These are phyloP conservation scores for Tricholoma sp. DNA, from an alignment of 768 basidiomycete genomes.

Conservation along the genomic window DNA sequence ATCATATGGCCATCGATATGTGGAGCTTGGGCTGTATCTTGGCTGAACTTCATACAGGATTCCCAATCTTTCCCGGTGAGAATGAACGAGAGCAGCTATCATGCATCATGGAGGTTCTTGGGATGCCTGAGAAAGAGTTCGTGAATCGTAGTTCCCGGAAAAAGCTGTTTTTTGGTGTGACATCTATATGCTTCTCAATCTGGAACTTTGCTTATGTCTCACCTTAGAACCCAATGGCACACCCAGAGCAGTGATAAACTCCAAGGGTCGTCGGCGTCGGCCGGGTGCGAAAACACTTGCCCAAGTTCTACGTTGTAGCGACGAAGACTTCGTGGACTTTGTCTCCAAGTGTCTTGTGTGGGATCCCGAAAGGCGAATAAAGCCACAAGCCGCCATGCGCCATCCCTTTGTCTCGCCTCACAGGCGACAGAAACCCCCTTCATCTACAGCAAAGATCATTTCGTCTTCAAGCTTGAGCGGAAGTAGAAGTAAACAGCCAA, in stretches of 20 bases:
- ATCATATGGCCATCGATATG: constrained; percentile 99
- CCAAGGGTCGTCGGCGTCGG: constrained; percentile 88
- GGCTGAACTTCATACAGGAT: constrained; percentile 95
- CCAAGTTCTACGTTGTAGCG: constrained; percentile 86
- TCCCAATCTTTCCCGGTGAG: constrained; percentile 98
- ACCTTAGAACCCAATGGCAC: constrained; percentile 82
- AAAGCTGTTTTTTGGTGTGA: constrained; percentile 89
- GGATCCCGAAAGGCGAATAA: constrained; percentile 96
- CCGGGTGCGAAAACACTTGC: constrained; percentile 89
- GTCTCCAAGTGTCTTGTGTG: constrained; percentile 95
- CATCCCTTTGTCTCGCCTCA: constrained; percentile 84
- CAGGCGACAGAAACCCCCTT: constrained; percentile 44
- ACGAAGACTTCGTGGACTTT: constrained; percentile 96
- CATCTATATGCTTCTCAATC: constrained; percentile 17
- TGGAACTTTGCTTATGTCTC: constrained; percentile 1
- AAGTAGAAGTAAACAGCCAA: constrained; percentile 47
- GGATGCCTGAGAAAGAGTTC: constrained; percentile 92
- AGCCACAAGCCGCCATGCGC: constrained; percentile 87
- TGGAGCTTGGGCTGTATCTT: constrained; percentile 99
- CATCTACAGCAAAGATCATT: constrained; percentile 48
- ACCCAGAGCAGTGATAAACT: constrained; percentile 91
- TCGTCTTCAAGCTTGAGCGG: constrained; percentile 52
- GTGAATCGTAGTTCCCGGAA: constrained; percentile 91
- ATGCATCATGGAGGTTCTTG: constrained; percentile 99
- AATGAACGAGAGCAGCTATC: constrained; percentile 98